Base-by-base conservation (phyloP, 1,139 yeast genomes). In the Schwanniomyces etchellsii region DNA sequence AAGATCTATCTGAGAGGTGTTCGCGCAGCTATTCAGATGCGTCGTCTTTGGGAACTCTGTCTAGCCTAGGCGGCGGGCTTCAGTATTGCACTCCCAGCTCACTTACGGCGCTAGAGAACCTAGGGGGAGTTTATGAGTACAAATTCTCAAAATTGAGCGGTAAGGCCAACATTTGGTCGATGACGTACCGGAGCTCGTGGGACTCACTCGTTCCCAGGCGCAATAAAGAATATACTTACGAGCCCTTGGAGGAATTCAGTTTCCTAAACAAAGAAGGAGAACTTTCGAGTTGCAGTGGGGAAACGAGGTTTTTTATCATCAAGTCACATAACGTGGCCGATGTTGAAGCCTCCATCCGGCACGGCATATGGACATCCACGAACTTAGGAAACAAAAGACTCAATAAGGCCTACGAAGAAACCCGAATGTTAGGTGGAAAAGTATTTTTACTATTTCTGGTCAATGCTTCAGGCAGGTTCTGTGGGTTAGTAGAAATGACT, bases 401-500 rank as follows among this genome's bases (percentile, higher is more conserved):
- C 29, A 60, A 70, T 27, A 60, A 55, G 31, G 32, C 57, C 34
- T 36, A 27, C 37, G 10, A 33, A 33, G 28, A 51, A 39, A 21
- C 45, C 38, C 12, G 41, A 48, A 31, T 10, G 12, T 32, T 30
- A n/a, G 42, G 42, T 4, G 64, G 60, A 1, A 55, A 53, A 20
- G 50, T 77, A 1, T 71, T 62, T 37, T 47, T 77, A 13, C 65
- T 76, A 38, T 77, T 74, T 44, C 76, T 77, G 49, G 81, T 75
- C 3, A 76, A 76, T 44, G 66, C 70, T 1, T 72, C 79, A 16
- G 79, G 81, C 0, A 66, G 63, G 38, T 77, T 77, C 43, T 74
- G 81, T 48, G 83, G 81, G 0, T 62, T 76, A n/a, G 78, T 79
- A 2, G 73, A 70, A 43, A 74, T 77, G 81, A 52, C 48, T 4